A percentile compares a stretch with the other conserved stretches of the same genome.
These are phyloP conservation scores for Tylopilus balloui DNA, from an alignment of 768 basidiomycete genomes.

Conservation along the genomic window DNA sequence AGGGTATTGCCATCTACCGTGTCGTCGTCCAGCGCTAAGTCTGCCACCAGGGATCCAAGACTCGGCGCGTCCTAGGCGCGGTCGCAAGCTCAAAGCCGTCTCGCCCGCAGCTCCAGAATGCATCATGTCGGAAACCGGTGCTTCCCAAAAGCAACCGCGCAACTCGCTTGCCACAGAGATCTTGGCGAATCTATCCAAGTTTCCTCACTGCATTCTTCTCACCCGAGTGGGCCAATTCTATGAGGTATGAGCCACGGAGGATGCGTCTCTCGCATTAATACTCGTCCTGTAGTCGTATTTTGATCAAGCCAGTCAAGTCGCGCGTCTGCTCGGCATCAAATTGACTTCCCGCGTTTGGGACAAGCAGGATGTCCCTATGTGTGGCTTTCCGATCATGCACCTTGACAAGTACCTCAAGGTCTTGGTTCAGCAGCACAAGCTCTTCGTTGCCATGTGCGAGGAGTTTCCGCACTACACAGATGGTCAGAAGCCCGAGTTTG, in stretches of 20 bases:
- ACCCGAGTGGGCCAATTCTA: constrained; percentile 95
- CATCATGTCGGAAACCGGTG: neutral
- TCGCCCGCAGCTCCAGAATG: neutral
- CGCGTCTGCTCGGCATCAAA: constrained; percentile 77
- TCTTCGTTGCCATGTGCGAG: constrained; percentile 91
- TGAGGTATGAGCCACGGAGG: constrained; percentile 52
- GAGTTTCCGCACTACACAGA: constrained; percentile 62
- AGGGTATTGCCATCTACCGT: constrained; percentile 6
- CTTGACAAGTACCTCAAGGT: constrained; percentile 84
- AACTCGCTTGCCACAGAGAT: constrained; percentile 67
- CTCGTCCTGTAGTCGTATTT: constrained; percentile 73
- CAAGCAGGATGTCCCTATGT: constrained; percentile 69
- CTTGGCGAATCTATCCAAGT: constrained; percentile 61
- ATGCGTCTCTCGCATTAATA: constrained; percentile 5
- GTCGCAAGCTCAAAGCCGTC: constrained; percentile 14
- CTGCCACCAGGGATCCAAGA: neutral
- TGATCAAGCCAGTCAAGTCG: constrained; percentile 78
- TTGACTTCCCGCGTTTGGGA: constrained; percentile 74
- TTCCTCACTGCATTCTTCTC: constrained; percentile 85
- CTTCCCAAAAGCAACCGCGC: constrained; percentile 27
- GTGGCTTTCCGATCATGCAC: constrained; percentile 85
- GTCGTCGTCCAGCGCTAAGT: neutral
- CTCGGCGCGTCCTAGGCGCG: constrained; percentile 11
- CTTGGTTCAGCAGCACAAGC: constrained; percentile 76
- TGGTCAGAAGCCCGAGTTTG: constrained; percentile 58